These are phyloP conservation scores for Sporothrix brasiliensis DNA, from an alignment of 2,329 filamentous ascomycete genomes.

Conservation along the genomic window DNA sequence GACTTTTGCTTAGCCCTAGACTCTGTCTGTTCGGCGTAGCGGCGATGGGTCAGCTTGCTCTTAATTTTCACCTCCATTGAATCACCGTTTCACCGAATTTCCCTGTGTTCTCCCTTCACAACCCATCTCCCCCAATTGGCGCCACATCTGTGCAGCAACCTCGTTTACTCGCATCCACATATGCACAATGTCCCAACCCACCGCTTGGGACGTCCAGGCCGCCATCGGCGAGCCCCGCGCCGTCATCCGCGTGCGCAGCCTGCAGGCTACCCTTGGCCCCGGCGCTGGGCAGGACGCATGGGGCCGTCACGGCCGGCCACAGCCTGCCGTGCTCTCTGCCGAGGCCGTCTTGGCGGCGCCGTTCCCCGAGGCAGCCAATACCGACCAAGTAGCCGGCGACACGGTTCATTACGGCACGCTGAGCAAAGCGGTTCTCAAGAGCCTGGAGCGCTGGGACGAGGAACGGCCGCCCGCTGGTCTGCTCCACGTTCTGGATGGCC, in stretches of 20 bases:
- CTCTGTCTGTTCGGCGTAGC: not conserved
- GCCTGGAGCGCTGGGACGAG: constrained; percentile 42
- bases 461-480: constrained; percentile 38
- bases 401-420: constrained; percentile 76
- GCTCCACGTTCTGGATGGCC: constrained; percentile 44
- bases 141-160: too few relatives aligned
- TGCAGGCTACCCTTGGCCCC: constrained; percentile 59
- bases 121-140: not conserved
- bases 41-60: not conserved
- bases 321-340: constrained; percentile 65
- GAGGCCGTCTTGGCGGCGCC: constrained; percentile 58
- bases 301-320: constrained; percentile 61
- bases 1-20: not conserved
- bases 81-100: not conserved
- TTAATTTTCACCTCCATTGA: constrained; percentile 6
- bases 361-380: constrained; percentile 60
- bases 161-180: not conserved
- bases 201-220: constrained; percentile 46
- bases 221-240: constrained; percentile 53
- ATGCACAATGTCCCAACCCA: constrained; percentile 41
- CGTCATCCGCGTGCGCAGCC: constrained; percentile 63
- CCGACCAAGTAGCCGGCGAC: constrained; percentile 65
- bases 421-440: constrained; percentile 64
- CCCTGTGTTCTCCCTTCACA: not conserved
- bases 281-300: constrained; percentile 60